These are phyloP conservation scores for Trichosporon sp. DNA, from an alignment of 1,284 basidiomycete genomes.

Conservation along the genomic window DNA sequence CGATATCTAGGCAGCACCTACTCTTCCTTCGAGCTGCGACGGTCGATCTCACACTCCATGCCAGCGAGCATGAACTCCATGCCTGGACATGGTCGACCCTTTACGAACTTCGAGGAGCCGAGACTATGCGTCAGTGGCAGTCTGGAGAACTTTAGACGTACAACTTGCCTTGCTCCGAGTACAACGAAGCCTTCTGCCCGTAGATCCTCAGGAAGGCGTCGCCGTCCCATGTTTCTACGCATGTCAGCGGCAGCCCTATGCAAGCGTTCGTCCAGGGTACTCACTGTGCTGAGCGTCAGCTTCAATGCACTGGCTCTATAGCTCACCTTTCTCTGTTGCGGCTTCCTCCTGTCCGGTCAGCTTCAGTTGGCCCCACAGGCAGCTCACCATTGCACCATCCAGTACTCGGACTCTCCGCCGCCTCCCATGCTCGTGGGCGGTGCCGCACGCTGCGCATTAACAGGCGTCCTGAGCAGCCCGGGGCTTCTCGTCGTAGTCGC, in stretches of 20 bases:
- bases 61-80: conserved; percentile 58
- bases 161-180: conserved; percentile 51
- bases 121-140: conserved; percentile 23
- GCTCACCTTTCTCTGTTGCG: conserved; percentile 42
- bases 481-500: conserved; percentile 12
- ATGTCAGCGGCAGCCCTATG: not conserved
- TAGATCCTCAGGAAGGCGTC: conserved; percentile 57
- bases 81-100: conserved; percentile 27
- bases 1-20: conserved; percentile 15
- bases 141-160: conserved; percentile 19
- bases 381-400: conserved; percentile 46
- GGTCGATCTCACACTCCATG: conserved; percentile 58
- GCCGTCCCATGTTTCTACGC: conserved; percentile 50
- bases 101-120: conserved; percentile 27
- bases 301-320: not conserved
- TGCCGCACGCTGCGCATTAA: not conserved
- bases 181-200: conserved; percentile 52
- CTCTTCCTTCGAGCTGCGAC: conserved; percentile 29
- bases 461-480: not conserved
- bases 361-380: not conserved
- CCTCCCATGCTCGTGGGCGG: not conserved
- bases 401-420: conserved; percentile 27
- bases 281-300: conserved; percentile 39
- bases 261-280: conserved; percentile 10
- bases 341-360: conserved; percentile 43